These are phyloP conservation scores for Botryotinia calthae DNA, from an alignment of 2,329 filamentous ascomycete species.

Conservation along the genomic window DNA sequence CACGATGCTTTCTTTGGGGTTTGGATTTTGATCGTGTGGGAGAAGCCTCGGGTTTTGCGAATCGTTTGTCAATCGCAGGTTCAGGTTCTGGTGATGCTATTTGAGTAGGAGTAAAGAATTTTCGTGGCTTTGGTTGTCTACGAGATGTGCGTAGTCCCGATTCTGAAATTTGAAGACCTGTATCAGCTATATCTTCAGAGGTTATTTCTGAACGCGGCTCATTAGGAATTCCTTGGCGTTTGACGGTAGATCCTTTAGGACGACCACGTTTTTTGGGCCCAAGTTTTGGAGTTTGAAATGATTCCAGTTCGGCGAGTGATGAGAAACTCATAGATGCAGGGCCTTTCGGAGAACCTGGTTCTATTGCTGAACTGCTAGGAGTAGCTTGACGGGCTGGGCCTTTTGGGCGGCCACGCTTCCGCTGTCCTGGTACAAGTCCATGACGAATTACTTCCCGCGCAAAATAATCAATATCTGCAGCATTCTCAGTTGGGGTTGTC, in stretches of 20 bases:
- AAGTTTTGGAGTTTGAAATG: conserved; percentile 4
- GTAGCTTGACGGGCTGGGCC: neutral
- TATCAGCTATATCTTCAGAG: neutral
- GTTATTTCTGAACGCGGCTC: neutral
- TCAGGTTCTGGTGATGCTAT: conserved; percentile 1
- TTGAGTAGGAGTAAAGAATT: neutral
- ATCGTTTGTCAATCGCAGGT: neutral
- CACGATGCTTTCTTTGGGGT: neutral
- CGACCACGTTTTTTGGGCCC: conserved; percentile 17
- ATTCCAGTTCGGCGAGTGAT: conserved; percentile 8
- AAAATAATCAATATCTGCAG: conserved; percentile 7
- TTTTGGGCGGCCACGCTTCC: conserved; percentile 6
- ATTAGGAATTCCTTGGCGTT: neutral
- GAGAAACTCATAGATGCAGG: neutral
- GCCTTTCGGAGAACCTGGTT: neutral
- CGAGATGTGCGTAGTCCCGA: conserved; percentile 16
- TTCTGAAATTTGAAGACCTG: conserved; percentile 14
- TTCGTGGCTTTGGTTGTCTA: conserved; percentile 18
- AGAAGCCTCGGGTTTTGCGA: neutral
- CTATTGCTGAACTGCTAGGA: neutral
- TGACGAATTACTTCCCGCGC: neutral
- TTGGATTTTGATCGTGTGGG: neutral
- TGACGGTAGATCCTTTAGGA: conserved; percentile 13
- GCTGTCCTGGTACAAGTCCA: neutral
- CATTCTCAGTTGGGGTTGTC: neutral